Base-by-base conservation (phyloP, 345 rosid species). In the Sisymbrium irio region DNA sequence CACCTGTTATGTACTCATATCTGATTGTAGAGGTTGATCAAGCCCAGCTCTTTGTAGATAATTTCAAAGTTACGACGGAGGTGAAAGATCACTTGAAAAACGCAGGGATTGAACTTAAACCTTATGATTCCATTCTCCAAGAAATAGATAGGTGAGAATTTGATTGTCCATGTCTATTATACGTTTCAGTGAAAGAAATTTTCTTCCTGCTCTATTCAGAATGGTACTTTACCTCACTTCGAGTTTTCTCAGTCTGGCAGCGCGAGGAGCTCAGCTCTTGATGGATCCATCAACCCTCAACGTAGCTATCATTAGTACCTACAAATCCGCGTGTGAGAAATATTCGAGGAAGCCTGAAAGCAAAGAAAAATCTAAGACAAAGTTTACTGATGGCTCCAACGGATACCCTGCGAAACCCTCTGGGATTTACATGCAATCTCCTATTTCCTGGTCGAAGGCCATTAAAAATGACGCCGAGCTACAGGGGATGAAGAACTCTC, bases 1-100 rank as follows among this genome's bases (percentile, higher is more conserved):
- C 97, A n/a, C 97, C 98, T 61, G 97, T 94, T 65, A 86, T 82
- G 86, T 94, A 94, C 75, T 93, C 97, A 30, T 91, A 94, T 83
- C 76, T 94, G 63, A 82, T 87, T 15, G 90, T 94, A 53, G 96
- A 83, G 83, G 76, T 82, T 59, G 87, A 85, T 75, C 77, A 78
- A 53, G 93, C 96, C 67, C 82, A 82, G 67, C 71, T 94, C 67
- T 89, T 91, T 76, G 71, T 87, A 18, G 97, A 89, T 77, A 72
- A 72, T 70, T 79, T 88, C 62, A 91, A 94, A 82, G 86, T 94
- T 46, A 88, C 88, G 0, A 77, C 83, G 3, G 93, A 86, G 75
- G 97, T 89, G 81, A 84, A 73, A 82, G 78, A 81, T 78, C 91
- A 94, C 75, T 81, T 94, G 88, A 81, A 77, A 75, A 83, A 65